These are phyloP conservation scores for Ganoderma lingzhi DNA, from an alignment of 1,284 basidiomycete species.

Conservation along the genomic window DNA sequence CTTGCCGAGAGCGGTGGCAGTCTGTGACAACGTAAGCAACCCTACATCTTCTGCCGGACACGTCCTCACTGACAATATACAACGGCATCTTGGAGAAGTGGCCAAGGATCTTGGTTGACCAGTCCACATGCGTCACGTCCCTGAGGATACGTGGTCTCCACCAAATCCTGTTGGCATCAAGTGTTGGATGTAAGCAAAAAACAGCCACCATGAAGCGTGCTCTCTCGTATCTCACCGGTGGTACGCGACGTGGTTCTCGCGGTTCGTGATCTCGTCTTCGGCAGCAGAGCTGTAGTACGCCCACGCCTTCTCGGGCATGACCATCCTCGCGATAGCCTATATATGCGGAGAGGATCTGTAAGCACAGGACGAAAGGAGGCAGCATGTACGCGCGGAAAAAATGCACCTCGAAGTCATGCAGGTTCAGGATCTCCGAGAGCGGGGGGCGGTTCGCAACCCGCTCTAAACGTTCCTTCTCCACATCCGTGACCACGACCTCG, in stretches of 20 bases:
- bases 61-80: slow-evolving; percentile 74
- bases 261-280: slow-evolving; percentile 72
- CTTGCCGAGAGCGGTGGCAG: slow-evolving; percentile 86
- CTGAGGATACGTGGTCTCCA: slow-evolving; percentile 78
- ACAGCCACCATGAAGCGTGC: slow-evolving; percentile 55
- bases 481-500: slow-evolving; percentile 52
- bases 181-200: slow-evolving; percentile 47
- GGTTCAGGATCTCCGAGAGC: slow-evolving; percentile 66
- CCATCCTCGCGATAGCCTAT: slow-evolving; percentile 63
- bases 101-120: slow-evolving; percentile 65
- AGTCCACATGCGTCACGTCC: slow-evolving; percentile 70
- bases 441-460: slow-evolving; percentile 54
- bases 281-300: slow-evolving; percentile 73
- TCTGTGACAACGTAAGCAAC: slow-evolving; percentile 46
- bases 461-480: slow-evolving; percentile 49
- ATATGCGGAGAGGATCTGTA: too few species aligned
- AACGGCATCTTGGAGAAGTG: slow-evolving; percentile 42
- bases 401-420: slow-evolving; percentile 79
- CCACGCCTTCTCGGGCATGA: slow-evolving; percentile 59
- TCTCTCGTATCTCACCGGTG: slow-evolving; percentile 71
- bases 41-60: slow-evolving; percentile 65
- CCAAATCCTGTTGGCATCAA: slow-evolving; percentile 69
- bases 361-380: neutral
- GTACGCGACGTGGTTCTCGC: slow-evolving; percentile 75
- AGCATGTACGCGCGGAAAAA: neutral